Conservation (phyloP, 2,329 filamentous ascomycete genomes). For the Ceratocystis albifundus region DNA sequence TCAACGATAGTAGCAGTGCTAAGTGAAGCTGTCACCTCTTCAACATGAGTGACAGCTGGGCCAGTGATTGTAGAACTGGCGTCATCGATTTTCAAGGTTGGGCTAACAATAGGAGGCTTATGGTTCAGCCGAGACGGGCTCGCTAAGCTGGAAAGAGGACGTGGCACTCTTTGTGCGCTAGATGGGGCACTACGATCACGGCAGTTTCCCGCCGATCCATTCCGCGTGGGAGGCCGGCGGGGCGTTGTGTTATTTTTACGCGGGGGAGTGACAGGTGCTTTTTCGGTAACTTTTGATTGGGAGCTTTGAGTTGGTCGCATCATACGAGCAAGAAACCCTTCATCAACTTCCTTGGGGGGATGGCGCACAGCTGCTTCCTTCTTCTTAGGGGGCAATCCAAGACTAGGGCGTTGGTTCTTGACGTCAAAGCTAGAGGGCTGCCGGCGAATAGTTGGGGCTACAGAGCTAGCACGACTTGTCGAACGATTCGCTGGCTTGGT, state of each 20-base stretch:
- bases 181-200: constrained; percentile 19
- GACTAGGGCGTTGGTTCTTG: constrained; percentile 38
- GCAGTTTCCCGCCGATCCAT: constrained; percentile 7
- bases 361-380: constrained; percentile 36
- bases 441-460: constrained; percentile 31
- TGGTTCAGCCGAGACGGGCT: constrained; percentile 15
- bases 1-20: not conserved
- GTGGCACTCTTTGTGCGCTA: constrained; percentile 13
- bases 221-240: constrained; percentile 19
- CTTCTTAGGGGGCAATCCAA: constrained; percentile 50
- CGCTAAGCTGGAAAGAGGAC: constrained; percentile 15
- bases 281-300: constrained; percentile 55
- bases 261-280: constrained; percentile 42
- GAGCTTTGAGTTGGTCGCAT: constrained; percentile 64
- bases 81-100: constrained; percentile 6
- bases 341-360: constrained; percentile 48
- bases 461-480: constrained; percentile 36
- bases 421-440: constrained; percentile 35
- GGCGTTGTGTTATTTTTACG: constrained; percentile 29
- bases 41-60: not conserved
- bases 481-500: constrained; percentile 33
- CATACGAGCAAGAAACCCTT: constrained; percentile 68
- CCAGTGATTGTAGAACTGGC: not conserved
- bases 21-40: not conserved
- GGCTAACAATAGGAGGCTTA: not conserved